Percentiles rank a stretch among this genome's conserved stretches.
Conservation (phyloP, 306 rosid species). For the Dryas drummondii region DNA sequence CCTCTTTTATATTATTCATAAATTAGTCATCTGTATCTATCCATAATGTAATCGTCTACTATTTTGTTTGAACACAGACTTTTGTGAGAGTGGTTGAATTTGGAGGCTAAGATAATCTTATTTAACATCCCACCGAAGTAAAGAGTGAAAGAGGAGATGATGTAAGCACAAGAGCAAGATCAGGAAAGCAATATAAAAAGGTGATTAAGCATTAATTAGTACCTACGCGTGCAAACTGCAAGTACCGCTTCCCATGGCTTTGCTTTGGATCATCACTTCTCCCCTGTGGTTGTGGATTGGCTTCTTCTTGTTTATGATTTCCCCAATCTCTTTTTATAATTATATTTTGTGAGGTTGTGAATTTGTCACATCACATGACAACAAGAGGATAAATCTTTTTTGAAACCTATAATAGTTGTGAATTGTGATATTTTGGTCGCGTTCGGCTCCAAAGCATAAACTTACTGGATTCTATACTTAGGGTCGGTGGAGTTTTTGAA, state of each 20-base stretch:
- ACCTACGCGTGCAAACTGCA: neutral
- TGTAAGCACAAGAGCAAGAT: neutral
- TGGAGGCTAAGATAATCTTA: neutral
- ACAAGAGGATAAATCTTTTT: no score
- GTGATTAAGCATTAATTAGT: conserved; percentile 11
- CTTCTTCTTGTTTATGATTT: neutral
- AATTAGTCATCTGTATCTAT: neutral
- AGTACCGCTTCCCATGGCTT: conserved; percentile 1
- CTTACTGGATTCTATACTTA: no score
- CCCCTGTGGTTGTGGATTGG: neutral
- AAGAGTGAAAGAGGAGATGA: neutral
- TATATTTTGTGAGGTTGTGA: neutral
- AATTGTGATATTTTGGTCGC: no score
- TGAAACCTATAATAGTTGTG: no score
- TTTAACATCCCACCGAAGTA: conserved; percentile 10
- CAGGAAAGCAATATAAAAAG: neutral
- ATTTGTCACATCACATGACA: no score
- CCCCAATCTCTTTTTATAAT: neutral
- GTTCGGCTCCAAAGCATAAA: no score
- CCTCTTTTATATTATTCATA: neutral
- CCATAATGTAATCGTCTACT: neutral
- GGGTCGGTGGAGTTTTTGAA: no score
- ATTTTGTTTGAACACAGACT: neutral
- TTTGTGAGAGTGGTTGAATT: neutral
- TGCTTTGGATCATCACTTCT: conserved; percentile 1